Conservation (phyloP, 2,329 filamentous ascomycete genomes). For the Salinomyces thailandicus region DNA sequence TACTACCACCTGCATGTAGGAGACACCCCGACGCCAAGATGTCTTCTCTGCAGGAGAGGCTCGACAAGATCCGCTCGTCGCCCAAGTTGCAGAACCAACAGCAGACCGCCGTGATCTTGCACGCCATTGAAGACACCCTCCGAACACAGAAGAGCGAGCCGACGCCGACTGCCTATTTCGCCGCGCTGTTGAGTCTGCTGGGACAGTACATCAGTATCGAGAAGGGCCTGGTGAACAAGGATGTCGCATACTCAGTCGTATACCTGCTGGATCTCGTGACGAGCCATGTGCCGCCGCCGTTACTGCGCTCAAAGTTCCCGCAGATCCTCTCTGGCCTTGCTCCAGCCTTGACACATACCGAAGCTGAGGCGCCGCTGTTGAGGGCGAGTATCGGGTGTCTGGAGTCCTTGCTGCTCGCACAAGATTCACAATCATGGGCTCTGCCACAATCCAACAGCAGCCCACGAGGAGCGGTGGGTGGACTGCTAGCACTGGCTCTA, state of each 20-base stretch:
- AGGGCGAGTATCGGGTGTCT: constrained; percentile 84
- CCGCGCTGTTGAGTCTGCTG: constrained; percentile 81
- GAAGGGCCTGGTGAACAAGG: constrained; percentile 62
- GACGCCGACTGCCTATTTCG: constrained; percentile 87
- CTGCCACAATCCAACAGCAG: constrained; percentile 72
- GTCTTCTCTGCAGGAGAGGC: constrained; percentile 67
- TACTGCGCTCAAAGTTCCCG: constrained; percentile 89
- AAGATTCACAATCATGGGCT: constrained; percentile 82
- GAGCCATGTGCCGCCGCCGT: constrained; percentile 68
- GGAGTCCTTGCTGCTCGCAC: constrained; percentile 80
- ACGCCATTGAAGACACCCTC: constrained; percentile 85
- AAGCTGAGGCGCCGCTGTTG: constrained; percentile 78
- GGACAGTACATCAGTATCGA: constrained; percentile 58
- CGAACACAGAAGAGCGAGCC: constrained; percentile 74
- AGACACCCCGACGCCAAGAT: constrained; percentile 6
- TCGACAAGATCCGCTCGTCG: constrained; percentile 86
- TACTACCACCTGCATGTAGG: no score
- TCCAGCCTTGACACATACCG: constrained; percentile 66
- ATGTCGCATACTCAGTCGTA: constrained; percentile 74
- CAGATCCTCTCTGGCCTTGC: constrained; percentile 82
- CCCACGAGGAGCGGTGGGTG: constrained; percentile 76
- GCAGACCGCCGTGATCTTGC: constrained; percentile 77
- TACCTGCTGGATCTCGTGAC: constrained; percentile 93
- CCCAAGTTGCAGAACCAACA: constrained; percentile 93
- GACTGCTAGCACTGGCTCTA: constrained; percentile 71